These are phyloP conservation scores for Penicillium polonicum DNA, from an alignment of 2,329 filamentous ascomycete genomes.

Conservation along the genomic window DNA sequence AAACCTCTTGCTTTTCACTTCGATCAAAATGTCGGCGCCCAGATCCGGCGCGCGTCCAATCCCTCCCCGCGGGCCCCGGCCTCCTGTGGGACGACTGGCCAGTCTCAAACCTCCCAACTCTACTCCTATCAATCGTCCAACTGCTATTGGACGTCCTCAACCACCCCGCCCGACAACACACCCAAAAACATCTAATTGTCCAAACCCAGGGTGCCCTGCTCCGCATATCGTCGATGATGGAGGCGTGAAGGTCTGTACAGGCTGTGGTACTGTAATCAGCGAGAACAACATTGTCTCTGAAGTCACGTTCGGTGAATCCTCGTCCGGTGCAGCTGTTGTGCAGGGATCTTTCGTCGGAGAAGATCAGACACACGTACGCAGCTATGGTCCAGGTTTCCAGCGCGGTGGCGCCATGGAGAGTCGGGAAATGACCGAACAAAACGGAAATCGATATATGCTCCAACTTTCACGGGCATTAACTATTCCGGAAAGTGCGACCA, in stretches of 20 bases:
- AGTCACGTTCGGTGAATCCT: constrained; percentile 84
- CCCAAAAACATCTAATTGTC: constrained; percentile 44
- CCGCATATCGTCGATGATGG: constrained; percentile 49
- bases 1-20: background rate
- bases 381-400: constrained; percentile 51
- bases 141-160: constrained; percentile 32
- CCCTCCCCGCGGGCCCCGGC: constrained; percentile 24
- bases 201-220: constrained; percentile 47
- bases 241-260: constrained; percentile 64
- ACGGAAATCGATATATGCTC: constrained; percentile 45
- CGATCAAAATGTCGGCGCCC: constrained; percentile 32
- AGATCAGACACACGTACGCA: constrained; percentile 76
- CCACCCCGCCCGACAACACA: constrained; percentile 35
- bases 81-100: constrained; percentile 40
- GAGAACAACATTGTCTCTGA: constrained; percentile 90
- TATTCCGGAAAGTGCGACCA: constrained; percentile 60
- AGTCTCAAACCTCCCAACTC: constrained; percentile 41
- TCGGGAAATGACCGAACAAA: constrained; percentile 49
- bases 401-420: constrained; percentile 50
- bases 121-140: constrained; percentile 41
- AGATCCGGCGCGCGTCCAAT: constrained; percentile 37
- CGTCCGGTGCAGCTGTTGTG: constrained; percentile 81
- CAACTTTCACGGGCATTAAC: constrained; percentile 43
- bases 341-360: constrained; percentile 86
- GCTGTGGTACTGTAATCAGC: constrained; percentile 79